Conservation (phyloP, 352 stramenopile species). For the Pythium pyrilobum region DNA sequence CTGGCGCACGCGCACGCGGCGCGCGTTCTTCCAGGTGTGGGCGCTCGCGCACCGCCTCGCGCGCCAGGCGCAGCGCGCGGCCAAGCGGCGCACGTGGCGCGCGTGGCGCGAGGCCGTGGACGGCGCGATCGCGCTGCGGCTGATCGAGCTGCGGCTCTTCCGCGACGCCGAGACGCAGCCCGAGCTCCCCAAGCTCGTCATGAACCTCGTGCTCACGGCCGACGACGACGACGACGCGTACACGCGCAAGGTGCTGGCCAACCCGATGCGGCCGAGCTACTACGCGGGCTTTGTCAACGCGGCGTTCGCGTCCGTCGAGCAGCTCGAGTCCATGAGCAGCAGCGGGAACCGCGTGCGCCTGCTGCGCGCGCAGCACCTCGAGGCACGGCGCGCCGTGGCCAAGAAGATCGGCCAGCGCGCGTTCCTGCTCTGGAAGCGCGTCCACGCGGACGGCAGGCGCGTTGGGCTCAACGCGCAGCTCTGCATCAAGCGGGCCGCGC, state of each 20-base stretch:
- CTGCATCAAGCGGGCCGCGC: conserved; percentile 62
- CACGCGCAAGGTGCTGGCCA: conserved; percentile 22
- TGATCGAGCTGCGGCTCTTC: conserved; percentile 62
- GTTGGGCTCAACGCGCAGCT: conserved; percentile 60
- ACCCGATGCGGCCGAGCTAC: conserved; percentile 15
- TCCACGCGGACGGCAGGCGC: conserved; percentile 38
- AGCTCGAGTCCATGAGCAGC: conserved; percentile 12
- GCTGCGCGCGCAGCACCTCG: conserved; percentile 28
- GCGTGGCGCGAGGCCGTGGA: conserved; percentile 46
- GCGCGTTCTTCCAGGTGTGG: conserved; percentile 47
- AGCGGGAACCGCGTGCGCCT: conserved; percentile 30
- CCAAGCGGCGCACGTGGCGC: conserved; percentile 34
- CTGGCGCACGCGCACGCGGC: conserved; percentile 22
- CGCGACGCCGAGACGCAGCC: conserved; percentile 43
- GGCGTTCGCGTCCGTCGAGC: conserved; percentile 43
- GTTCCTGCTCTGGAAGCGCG: conserved; percentile 59
- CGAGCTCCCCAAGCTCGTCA: conserved; percentile 44
- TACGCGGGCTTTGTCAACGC: conserved; percentile 45
- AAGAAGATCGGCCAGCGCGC: conserved; percentile 66
- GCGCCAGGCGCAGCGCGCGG: conserved; percentile 22
- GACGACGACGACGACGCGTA: conserved; percentile 35
- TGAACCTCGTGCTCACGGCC: conserved; percentile 72
- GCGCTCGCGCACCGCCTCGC: conserved; percentile 34
- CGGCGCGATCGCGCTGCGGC: conserved; percentile 33
- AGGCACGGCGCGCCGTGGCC: conserved; percentile 39